Percentiles rank a stretch among this genome's conserved stretches.
phyloP scores from a whole-genome alignment of 495 filamentous ascomycete species.

The Durotheca rogersii region DNA sequence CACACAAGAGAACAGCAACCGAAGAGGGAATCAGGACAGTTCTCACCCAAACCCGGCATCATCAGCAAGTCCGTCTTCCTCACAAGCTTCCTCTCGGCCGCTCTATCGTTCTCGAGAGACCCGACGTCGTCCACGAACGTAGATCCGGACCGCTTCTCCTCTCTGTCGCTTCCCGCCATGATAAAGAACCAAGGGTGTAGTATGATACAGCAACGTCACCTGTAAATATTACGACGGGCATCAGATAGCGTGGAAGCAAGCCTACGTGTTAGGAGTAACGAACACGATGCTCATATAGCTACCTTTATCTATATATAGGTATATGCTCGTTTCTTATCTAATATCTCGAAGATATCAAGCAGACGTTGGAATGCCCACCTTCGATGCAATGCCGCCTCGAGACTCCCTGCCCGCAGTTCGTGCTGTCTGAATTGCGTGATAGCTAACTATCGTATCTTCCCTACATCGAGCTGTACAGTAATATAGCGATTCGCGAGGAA shows the following conservation, averaged over 20 bases:
- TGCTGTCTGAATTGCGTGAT: conserved; percentile 13
- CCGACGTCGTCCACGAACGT: neutral
- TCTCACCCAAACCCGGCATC: conserved; percentile 31
- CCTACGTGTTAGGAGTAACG: neutral
- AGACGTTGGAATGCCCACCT: too few species aligned
- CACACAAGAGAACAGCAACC: neutral
- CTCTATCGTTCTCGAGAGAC: conserved; percentile 13
- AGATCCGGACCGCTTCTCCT: conserved; percentile 7
- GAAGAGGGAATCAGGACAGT: neutral
- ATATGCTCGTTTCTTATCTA: too few species aligned
- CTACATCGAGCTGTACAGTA: neutral
- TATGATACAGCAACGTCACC: neutral
- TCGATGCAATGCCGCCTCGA: neutral
- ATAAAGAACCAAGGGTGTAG: neutral
- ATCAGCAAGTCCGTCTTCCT: conserved; percentile 38
- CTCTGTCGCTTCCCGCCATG: conserved; percentile 11
- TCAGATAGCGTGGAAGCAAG: neutral
- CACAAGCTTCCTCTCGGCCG: conserved; percentile 23
- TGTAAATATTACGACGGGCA: neutral
- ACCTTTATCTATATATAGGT: too few species aligned
- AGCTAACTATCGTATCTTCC: neutral
- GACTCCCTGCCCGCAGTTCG: neutral
- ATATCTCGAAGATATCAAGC: too few species aligned
- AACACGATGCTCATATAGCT: too few species aligned
- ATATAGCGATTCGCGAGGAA: neutral